Evolutionary conservation across 805 yeast genomes (phyloP), one percentile per base, ranked within the genome.

Genomic region (Metschnikowia kunwiensis): DNA sequence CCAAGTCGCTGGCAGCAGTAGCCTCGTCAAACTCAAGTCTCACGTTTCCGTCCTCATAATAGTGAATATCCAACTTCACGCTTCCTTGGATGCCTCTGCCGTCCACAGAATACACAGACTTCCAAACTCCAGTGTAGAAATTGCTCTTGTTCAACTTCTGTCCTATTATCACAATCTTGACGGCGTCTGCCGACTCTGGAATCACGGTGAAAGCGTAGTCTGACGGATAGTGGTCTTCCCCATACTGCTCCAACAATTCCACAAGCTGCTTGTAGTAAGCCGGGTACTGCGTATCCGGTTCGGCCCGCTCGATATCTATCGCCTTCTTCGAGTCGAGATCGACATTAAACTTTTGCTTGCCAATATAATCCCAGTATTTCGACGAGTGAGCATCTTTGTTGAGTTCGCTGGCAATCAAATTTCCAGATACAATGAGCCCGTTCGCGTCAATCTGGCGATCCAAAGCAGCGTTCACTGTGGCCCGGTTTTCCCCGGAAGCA

Each of bases 21-120:
- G 52, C 49, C 40, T 68, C 69, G 7, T 60, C 58, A 27, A 57
- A 65, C 43, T 75, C 78, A 52, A 93, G 74, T 34, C 91, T 74
- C 13, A 91, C 97, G 54, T 91, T 91, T 20, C 98, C 98, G 50
- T 91, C 97, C 63, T 91, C 98, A 57, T 76, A 93, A 60, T 89
- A 93, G 60, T 91, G 98, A 26, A 89, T 82, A 47, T 86, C 89
- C 21, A 88, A 72, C 14, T 58, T 60, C 23, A 86, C 71, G 5
- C 57, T 55, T 4, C 95, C 96, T 3, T 46, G 48, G 11, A 84
- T 43, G 1, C 55, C 56, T 20, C 34, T 17, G 2, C 50, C 43
- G 0, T 57, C 53, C 39, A 74, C 65, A 5, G 62, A 54, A 60
- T 86, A 88, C 42, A 67, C 63, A 1, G 95, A 80, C 35, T 68